Evolutionary conservation across 2,329 filamentous ascomycete genomes (phyloP).

Genomic region (Penicillium sp.): DNA sequence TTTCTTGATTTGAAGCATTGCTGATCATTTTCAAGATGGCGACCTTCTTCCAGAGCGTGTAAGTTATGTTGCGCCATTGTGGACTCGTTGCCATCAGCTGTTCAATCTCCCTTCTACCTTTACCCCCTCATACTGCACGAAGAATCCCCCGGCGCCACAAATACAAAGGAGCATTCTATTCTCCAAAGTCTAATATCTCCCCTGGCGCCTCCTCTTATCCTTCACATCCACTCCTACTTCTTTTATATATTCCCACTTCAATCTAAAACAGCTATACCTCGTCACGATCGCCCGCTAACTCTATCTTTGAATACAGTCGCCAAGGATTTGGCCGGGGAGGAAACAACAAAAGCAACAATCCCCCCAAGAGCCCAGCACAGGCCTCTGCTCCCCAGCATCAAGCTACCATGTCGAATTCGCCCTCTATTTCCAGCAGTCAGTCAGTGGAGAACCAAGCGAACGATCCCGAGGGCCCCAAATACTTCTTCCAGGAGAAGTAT

Average conservation of each 20-base stretch:
- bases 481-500: conserved; percentile 52
- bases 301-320: conserved; percentile 36
- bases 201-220: neutral
- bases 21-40: conserved; percentile 37
- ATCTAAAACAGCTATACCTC: conserved; percentile 6
- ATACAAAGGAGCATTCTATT: conserved; percentile 18
- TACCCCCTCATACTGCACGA: conserved; percentile 23
- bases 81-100: neutral
- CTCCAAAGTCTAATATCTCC: conserved; percentile 13
- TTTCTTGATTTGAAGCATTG: conserved; percentile 10
- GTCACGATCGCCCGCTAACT: conserved; percentile 24
- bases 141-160: conserved; percentile 18
- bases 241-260: conserved; percentile 6
- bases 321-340: conserved; percentile 50
- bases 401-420: conserved; percentile 37
- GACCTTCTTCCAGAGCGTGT: conserved; percentile 52
- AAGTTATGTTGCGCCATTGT: conserved; percentile 28
- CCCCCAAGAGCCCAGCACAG: conserved; percentile 38
- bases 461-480: conserved; percentile 46
- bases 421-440: conserved; percentile 39
- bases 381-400: conserved; percentile 26
- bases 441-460: conserved; percentile 39
- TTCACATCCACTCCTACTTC: conserved; percentile 3
- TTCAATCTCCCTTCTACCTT: conserved; percentile 7
- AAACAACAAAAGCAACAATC: conserved; percentile 45